phyloP scores from a whole-genome alignment of 1,139 yeast genomes.

The Debaryomyces fabryi region DNA sequence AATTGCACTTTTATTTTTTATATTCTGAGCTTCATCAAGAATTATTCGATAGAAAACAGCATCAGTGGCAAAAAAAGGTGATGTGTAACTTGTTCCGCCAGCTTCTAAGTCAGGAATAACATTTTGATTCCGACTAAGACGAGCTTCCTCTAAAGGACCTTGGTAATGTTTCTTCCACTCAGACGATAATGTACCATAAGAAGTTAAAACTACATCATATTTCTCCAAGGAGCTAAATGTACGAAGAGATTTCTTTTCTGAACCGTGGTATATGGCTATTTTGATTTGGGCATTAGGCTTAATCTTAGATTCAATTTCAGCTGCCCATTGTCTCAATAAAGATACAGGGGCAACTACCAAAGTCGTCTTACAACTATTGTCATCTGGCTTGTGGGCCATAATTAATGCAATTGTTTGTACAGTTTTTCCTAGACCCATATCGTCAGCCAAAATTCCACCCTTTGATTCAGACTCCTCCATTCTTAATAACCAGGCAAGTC shows the following conservation, averaged over 20 bases:
- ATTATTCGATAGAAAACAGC: constrained; percentile 67
- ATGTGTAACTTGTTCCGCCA: constrained; percentile 52
- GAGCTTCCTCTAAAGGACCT: constrained; percentile 32
- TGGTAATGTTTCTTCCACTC: constrained; percentile 68
- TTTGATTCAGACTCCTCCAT: constrained; percentile 59
- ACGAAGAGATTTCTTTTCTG: constrained; percentile 38
- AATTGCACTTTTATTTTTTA: constrained; percentile 73
- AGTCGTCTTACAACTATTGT: constrained; percentile 52
- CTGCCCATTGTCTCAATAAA: constrained; percentile 79
- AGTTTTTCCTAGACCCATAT: constrained; percentile 94
- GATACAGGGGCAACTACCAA: constrained; percentile 86
- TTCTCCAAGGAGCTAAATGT: constrained; percentile 49
- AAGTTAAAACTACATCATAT: constrained; percentile 77
- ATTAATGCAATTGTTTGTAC: constrained; percentile 78
- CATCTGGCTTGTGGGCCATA: constrained; percentile 51
- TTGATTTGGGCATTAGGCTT: constrained; percentile 49
- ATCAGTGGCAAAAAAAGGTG: constrained; percentile 67
- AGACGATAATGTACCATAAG: constrained; percentile 72
- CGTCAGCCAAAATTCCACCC: constrained; percentile 91
- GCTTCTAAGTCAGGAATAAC: constrained; percentile 42
- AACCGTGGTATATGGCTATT: constrained; percentile 66
- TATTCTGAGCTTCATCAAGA: constrained; percentile 89
- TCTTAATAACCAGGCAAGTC: constrained; percentile 77
- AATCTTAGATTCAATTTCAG: constrained; percentile 67
- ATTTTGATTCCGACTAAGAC: constrained; percentile 25